A percentile compares a stretch with the other conserved stretches of the same genome.
Evolutionary conservation across 208 protist species (phyloP).

Genomic region (Trypanosoma brucei): DNA sequence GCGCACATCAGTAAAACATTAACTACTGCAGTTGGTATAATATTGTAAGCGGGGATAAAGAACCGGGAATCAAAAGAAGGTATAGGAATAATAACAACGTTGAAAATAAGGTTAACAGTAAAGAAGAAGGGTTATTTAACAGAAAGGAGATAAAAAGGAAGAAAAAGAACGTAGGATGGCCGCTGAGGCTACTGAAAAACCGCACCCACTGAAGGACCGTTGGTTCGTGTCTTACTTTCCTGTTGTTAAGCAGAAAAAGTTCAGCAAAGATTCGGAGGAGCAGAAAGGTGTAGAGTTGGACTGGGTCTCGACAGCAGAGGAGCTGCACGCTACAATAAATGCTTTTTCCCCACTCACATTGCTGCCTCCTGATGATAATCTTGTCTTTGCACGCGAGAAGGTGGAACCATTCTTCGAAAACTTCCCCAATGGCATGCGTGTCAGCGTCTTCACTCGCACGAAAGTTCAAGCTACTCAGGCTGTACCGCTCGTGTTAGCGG

Average conservation of each 20-base stretch:
- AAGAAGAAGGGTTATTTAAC: background rate
- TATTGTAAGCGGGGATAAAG: too few relatives aligned
- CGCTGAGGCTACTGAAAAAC: slow-evolving; percentile 7
- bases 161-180: slow-evolving; percentile 9
- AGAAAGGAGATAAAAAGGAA: background rate
- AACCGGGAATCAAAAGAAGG: too few relatives aligned
- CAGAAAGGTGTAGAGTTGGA: slow-evolving; percentile 53
- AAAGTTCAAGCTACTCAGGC: slow-evolving; percentile 60
- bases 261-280: slow-evolving; percentile 45
- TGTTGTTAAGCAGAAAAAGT: slow-evolving; percentile 21
- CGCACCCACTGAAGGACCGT: slow-evolving; percentile 70
- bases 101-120: background rate
- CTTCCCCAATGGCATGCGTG: slow-evolving; percentile 61
- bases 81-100: too few relatives aligned
- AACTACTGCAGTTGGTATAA: too few relatives aligned
- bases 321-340: slow-evolving; percentile 70
- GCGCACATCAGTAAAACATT: too few relatives aligned
- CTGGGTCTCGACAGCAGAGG: slow-evolving; percentile 70
- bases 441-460: slow-evolving; percentile 67
- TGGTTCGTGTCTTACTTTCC: slow-evolving; percentile 83
- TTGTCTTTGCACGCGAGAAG: slow-evolving; percentile 76
- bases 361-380: slow-evolving; percentile 56
- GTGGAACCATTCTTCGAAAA: slow-evolving; percentile 72
- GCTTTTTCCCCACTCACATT: slow-evolving; percentile 57
- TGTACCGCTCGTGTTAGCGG: slow-evolving; percentile 44